Evolutionary conservation across 352 stramenopile genomes (phyloP).

Genomic region (Globisporangium canariense): DNA sequence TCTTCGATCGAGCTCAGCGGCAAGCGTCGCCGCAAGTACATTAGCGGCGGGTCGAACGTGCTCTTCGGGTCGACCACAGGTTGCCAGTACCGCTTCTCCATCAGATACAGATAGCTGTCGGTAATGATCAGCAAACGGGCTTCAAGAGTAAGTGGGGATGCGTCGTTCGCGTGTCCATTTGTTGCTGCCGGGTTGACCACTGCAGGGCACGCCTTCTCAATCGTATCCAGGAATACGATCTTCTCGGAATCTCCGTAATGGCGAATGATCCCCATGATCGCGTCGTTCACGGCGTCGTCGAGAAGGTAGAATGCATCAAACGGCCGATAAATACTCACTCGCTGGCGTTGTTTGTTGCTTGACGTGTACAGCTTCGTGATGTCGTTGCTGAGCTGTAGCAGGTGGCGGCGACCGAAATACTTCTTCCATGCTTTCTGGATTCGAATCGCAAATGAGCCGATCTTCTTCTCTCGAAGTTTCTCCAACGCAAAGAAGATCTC

Average conservation of each 20-base stretch:
- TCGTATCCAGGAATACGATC: slow-evolving; percentile 75
- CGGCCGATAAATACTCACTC: slow-evolving; percentile 84
- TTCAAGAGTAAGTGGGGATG: slow-evolving; percentile 33
- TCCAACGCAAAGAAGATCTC: slow-evolving; percentile 90
- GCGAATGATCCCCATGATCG: slow-evolving; percentile 58
- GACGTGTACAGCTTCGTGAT: slow-evolving; percentile 85
- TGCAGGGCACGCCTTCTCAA: slow-evolving; percentile 57
- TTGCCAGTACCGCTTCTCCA: slow-evolving; percentile 70
- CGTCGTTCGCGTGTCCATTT: slow-evolving; percentile 18
- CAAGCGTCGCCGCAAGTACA: slow-evolving; percentile 70
- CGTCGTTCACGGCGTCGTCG: slow-evolving; percentile 58
- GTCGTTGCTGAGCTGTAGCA: slow-evolving; percentile 79
- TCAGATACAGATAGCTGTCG: slow-evolving; percentile 69
- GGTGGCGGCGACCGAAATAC: slow-evolving; percentile 74
- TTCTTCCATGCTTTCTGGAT: slow-evolving; percentile 86
- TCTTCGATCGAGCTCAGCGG: slow-evolving; percentile 62
- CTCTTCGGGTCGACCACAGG: slow-evolving; percentile 54
- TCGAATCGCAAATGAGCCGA: slow-evolving; percentile 67
- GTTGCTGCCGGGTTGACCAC: slow-evolving; percentile 7
- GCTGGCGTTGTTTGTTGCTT: slow-evolving; percentile 78
- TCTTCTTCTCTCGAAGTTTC: slow-evolving; percentile 79
- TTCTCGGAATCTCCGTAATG: slow-evolving; percentile 81
- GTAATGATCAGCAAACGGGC: slow-evolving; percentile 66
- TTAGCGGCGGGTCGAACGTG: slow-evolving; percentile 48
- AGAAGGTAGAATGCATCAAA: slow-evolving; percentile 85